Evolutionary conservation across 75 land plant genomes (phyloP), one percentile per base, ranked within the genome.

Genomic region (Azolla pinnata): DNA sequence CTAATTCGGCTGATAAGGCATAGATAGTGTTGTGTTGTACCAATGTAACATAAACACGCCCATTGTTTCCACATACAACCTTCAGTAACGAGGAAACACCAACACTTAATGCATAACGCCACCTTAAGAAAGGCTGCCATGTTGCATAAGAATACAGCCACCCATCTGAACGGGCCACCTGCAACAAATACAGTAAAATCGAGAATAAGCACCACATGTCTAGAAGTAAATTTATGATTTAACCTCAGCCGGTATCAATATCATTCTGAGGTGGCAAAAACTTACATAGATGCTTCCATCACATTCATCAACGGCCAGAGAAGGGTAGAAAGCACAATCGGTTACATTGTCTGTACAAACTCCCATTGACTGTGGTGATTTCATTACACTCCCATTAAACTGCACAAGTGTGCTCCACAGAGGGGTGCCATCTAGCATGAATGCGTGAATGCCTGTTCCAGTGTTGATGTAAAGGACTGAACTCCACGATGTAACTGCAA

Each of bases 271-370:
- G n/a, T n/a, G n/a, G n/a, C n/a, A n/a, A n/a, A n/a, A n/a, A 7
- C 74, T 74, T 66, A 82, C 85, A 75, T 78, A 78, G 18, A 82
- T 31, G 57, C 67, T 75, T 54, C 73, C 85, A 54, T 82, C 81
- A 47, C 85, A 82, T 21, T 67, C 70, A 72, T 82, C 85, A 75
- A 82, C 63, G 54, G 72, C 76, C 3, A 79, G 81, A 1, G 24
- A 49, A 54, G 75, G 76, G 66, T 44, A 32, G 55, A 82, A 78
- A 67, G 60, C 71, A 56, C 85, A 82, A 27, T 66, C 68, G n/a
- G 55, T 40, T 2, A 72, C 31, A 60, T 74, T 77, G 33, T 66
- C 42, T 61, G 47, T 62, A 33, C 85, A 82, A 31, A 26, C 7
- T 10, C 34, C 44, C 26, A 33, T 32, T 1, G 59, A 57, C 33